These are phyloP conservation scores for Sugiyamaella xylanicola DNA, from an alignment of 1,139 yeast genomes.

Conservation along the genomic window DNA sequence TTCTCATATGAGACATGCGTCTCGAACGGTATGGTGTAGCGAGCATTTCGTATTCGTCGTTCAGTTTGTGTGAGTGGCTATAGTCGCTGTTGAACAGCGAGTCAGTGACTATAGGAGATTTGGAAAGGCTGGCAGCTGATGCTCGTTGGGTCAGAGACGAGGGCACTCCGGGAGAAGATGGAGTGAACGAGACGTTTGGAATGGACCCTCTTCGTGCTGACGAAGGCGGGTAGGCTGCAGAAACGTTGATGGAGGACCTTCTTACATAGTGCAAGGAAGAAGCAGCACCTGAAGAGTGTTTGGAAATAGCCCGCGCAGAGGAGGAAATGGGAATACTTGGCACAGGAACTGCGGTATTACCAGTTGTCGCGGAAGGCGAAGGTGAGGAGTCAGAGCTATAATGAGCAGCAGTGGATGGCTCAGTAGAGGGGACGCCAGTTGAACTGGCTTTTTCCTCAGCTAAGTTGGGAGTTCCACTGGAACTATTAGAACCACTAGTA, in stretches of 20 bases:
- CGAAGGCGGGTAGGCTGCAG: conserved; percentile 24
- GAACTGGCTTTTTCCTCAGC: conserved; percentile 11
- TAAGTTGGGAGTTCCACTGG: conserved; percentile 18
- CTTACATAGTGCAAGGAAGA: conserved; percentile 21
- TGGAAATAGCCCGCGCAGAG: conserved; percentile 27
- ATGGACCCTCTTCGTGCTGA: conserved; percentile 23
- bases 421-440: not conserved
- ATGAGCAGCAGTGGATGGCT: not conserved
- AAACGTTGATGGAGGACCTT: conserved; percentile 19
- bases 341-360: conserved; percentile 13
- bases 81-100: conserved; percentile 24
- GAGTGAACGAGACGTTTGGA: conserved; percentile 18
- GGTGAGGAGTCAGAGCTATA: conserved; percentile 20
- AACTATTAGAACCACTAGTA: conserved; percentile 13
- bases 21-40: conserved; percentile 32
- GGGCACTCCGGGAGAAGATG: conserved; percentile 23
- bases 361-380: conserved; percentile 26
- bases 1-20: conserved; percentile 33
- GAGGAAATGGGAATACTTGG: conserved; percentile 26
- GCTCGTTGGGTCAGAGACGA: conserved; percentile 20
- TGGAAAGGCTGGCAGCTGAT: conserved; percentile 18
- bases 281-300: conserved; percentile 20
- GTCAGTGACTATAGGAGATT: conserved; percentile 30
- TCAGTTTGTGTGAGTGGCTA: conserved; percentile 16
- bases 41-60: conserved; percentile 31